Evolutionary conservation across 768 basidiomycete genomes (phyloP).

Genomic region (Naematelia aurantialba): DNA sequence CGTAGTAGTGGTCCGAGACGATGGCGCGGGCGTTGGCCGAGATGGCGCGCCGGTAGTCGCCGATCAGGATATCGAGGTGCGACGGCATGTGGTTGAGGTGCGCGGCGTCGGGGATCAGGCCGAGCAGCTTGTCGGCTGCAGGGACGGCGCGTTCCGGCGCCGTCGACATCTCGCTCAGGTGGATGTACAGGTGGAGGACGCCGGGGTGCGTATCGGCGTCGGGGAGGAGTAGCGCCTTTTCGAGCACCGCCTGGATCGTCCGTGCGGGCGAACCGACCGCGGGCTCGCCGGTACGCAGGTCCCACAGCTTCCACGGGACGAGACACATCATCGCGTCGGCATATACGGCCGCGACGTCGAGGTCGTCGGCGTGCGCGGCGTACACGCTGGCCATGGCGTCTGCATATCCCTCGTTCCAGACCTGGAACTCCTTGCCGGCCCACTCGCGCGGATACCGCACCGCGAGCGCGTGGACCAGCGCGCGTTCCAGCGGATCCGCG

Average conservation of each 20-base stretch:
- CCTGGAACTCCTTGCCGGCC: constrained; percentile 17
- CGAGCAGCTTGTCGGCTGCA: constrained; percentile 22
- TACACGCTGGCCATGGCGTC: constrained; percentile 33
- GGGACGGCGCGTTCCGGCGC: constrained; percentile 33
- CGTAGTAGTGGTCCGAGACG: constrained; percentile 31
- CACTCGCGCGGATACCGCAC: constrained; percentile 19
- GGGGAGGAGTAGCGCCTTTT: constrained; percentile 14
- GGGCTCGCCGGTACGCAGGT: constrained; percentile 34
- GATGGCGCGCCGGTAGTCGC: constrained; percentile 42
- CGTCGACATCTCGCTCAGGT: constrained; percentile 38
- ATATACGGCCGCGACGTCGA: constrained; percentile 36
- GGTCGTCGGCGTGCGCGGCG: constrained; percentile 16
- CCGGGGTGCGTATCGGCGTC: constrained; percentile 24
- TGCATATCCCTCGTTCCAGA: constrained; percentile 23
- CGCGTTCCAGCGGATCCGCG: constrained; percentile 18
- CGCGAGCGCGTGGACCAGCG: constrained; percentile 19
- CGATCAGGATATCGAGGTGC: constrained; percentile 41
- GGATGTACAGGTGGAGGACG: constrained; percentile 40
- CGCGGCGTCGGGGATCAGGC: constrained; percentile 36
- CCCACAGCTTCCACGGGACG: constrained; percentile 41
- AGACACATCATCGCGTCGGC: constrained; percentile 40
- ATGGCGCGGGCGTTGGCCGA: constrained; percentile 26
- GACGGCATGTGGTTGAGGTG: constrained; percentile 45
- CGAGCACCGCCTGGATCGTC: constrained; percentile 26
- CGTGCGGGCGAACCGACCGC: constrained; percentile 10